Evolutionary conservation across 495 filamentous ascomycete genomes (phyloP), one percentile per base, ranked within the genome.

Genomic region (Neurospora sp.): DNA sequence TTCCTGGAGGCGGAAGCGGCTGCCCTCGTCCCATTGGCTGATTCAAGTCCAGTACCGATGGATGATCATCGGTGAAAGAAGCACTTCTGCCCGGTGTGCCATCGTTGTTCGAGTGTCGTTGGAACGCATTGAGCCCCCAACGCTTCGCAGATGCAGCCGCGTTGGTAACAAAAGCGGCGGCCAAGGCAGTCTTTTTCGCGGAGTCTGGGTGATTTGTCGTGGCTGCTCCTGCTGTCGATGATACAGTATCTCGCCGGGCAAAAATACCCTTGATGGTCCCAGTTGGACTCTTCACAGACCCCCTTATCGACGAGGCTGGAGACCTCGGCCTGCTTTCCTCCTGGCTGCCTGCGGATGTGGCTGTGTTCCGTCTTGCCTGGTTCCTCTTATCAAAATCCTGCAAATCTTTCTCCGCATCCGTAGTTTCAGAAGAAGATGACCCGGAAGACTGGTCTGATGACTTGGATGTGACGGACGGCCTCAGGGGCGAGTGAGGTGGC

Each of bases 131-230:
- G 84, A 89, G 87, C 20, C 92, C 89, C 94, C 94, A 98, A 81
- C 92, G 93, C 79, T 91, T 94, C 3, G 94, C 93, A 14, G 88
- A 90, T 6, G 91, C 90, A 18, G 93, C 92, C 5, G 90, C 93
- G 62, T 90, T 90, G 1, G 90, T 88, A 42, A 96, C 85, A 1
- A 66, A 66, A 66, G 54, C 54, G 5, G 91, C 88, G 38, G 88
- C 84, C 39, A 89, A 72, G 4, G 85, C 81, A 62, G 82, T 82
- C 14, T 83, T 81, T 75, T 85, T 88, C 12, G 83, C 76, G 12
- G 69, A 18, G 2, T 79, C 77, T 14, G 71, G 77, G 5, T 72
- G 62, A 31, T 78, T 78, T 16, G 79, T 75, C 4, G 78, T 79
- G 38, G 73, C 74, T 9, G 80, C 76, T 2, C 59, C 71, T 5